Percentiles rank a stretch among this genome's conserved stretches.
Conservation (phyloP, 2,329 filamentous ascomycete genomes). For the Fusarium decemcellulare region DNA sequence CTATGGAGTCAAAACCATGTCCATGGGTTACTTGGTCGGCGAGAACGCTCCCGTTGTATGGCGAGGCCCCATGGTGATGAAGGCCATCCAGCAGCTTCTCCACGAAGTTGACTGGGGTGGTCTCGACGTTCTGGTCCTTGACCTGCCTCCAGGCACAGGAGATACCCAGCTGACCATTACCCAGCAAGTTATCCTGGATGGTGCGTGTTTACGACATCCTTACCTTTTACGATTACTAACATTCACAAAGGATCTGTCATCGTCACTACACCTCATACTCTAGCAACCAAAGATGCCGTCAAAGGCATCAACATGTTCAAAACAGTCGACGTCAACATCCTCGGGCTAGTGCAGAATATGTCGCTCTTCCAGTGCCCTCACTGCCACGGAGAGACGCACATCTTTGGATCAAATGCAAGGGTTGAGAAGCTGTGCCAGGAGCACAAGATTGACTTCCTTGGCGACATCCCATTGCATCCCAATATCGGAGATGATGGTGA, state of each 20-base stretch:
- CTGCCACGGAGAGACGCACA: constrained; percentile 80
- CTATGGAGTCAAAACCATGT: constrained; percentile 98
- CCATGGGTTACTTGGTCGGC: constrained; percentile 93
- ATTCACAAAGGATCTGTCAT: constrained; percentile 77
- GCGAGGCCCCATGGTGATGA: constrained; percentile 98
- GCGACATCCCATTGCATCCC: constrained; percentile 89
- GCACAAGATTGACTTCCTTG: constrained; percentile 83
- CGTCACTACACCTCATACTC: constrained; percentile 92
- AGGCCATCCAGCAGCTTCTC: constrained; percentile 93
- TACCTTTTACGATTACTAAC: constrained; percentile 7
- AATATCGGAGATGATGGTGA: constrained; percentile 91
- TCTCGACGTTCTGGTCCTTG: constrained; percentile 89
- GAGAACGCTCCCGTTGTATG: constrained; percentile 90
- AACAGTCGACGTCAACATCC: constrained; percentile 83
- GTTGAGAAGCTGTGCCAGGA: constrained; percentile 79
- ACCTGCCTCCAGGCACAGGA: constrained; percentile 93
- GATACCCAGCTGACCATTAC: constrained; percentile 98
- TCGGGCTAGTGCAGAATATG: constrained; percentile 96
- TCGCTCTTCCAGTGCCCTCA: constrained; percentile 85
- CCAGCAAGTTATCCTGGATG: constrained; percentile 91
- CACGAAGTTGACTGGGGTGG: constrained; percentile 96
- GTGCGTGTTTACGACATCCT: constrained; percentile 56
- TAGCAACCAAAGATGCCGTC: constrained; percentile 91
- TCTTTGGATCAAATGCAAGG: constrained; percentile 79
- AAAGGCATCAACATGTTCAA: constrained; percentile 95